Evolutionary conservation across 2,329 filamentous ascomycete genomes (phyloP), one percentile per base, ranked within the genome.

Genomic region (Dothistroma septosporum): DNA sequence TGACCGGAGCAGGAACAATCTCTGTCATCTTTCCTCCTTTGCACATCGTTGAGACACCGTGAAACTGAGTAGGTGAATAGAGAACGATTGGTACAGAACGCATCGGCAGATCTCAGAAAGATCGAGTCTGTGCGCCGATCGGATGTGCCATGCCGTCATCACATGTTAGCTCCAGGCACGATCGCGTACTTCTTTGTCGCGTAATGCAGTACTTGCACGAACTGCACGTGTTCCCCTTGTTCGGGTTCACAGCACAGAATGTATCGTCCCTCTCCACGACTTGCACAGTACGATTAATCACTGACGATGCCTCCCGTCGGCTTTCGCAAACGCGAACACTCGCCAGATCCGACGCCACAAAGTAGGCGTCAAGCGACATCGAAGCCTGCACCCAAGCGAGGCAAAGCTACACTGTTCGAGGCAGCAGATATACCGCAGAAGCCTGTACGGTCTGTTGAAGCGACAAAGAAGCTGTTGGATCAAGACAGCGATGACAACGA

Each of bases 261-360:
- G 41, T 37, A n/a, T n/a, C n/a, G n/a, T n/a, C n/a, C n/a, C n/a
- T n/a, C n/a, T n/a, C n/a, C n/a, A n/a, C n/a, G n/a, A n/a, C n/a
- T n/a, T n/a, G n/a, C 35, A 37, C 5, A 12, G 35, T 11, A 37
- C 35, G 35, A 37, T 1, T 10, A 4, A 4, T 16, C 35, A 12
- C 14, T 5, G 9, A 53, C 28, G 46, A 91, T 91, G 88, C 87
- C 88, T 69, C 87, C 88, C 24, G 77, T 83, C 65, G 80, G 90
- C 16, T 81, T 86, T 53, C 85, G 86, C 67, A 92, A 91, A 76
- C 83, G 87, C 62, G 69, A 85, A 66, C 83, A 81, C 62, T 83
- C 84, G 1, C 76, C 81, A 0, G 74, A 77, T 1, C 73, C 76
- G 31, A 69, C 73, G 33, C 69, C 74, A 49, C 60, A 66, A 37